Evolutionary conservation across 2,329 filamentous ascomycete genomes (phyloP), one percentile per base, ranked within the genome.

Genomic region (Calonectria leucothoes): DNA sequence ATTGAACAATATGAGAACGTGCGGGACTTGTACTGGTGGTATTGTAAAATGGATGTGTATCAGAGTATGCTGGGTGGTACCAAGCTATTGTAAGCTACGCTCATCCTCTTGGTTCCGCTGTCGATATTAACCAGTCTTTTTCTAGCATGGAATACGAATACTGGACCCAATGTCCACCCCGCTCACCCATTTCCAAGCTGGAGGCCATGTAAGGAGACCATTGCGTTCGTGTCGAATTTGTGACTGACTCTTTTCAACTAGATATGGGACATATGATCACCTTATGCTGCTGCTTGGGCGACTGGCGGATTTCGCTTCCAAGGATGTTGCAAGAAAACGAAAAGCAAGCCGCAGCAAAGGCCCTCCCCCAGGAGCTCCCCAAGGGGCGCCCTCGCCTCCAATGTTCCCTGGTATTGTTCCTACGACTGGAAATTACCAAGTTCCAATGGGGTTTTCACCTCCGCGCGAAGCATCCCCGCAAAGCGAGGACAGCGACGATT

Each of bases 21-120:
- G 48, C 92, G 94, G 76, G 97, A 98, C 84, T 85, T 98, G 6
- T 97, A 94, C 82, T 99, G 96, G 96, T 98, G 95, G 94, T 98
- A 96, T 82, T 93, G 91, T 79, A 98, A 98, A 84, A 97, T 98
- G 87, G 97, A 98, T 82, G 92, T 94, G 11, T 97, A 96, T 78
- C 96, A 98, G 83, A 95, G 94, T 82, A 91, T 98, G 74, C 87
- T 98, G 29, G 97, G 96, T 77, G 96, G 95, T 11, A 96, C 96
- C 51, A 90, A 90, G 74, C 87, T 97, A 59, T 93, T 98, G 95
- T 98, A 87, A 89, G 95, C 89, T 29, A n/a, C 15, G 37, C 31
- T 17, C 5, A 1, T 20, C 11, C 11, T 14, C n/a, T 8, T 20
- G 31, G 51, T 33, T 37, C 12, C 23, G 7, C 15, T 15, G 33